Base-by-base conservation (phyloP, 1,139 yeast species). In the Pichiaceae sp. region DNA sequence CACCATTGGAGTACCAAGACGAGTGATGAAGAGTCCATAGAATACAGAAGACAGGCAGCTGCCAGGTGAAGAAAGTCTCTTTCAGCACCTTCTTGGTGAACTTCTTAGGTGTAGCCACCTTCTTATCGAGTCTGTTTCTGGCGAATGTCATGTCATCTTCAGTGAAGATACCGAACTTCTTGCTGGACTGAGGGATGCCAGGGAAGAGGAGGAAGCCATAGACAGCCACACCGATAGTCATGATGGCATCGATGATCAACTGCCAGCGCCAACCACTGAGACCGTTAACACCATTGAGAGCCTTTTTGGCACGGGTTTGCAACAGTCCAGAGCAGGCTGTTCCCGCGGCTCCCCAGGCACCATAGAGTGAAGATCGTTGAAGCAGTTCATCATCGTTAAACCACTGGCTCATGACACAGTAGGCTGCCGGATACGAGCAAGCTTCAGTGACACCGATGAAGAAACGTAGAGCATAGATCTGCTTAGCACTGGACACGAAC, bases 131-230 rank as follows among this genome's bases (percentile, higher is more conserved):
- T 56, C 86, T 70, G 35, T 62, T 64, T 47, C 83, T 67, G 8
- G 85, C 83, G 38, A 79, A 60, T 41, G 70, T 62, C 38, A 79
- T 75, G 43, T 81, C 91, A 35, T 78, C 83, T 52, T 79, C 85
- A 4, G 75, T 63, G 43, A 75, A 63, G 3, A 49, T 29, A 9
- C 43, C 44, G 34, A 48, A 47, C 25, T 35, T 30, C 19, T 71
- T 70, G 47, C 79, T 73, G 37, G 70, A 67, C 40, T 64, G 57
- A 16, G 91, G 91, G 26, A 82, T 77, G 33, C 86, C 89, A 2
- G 91, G 91, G 44, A 79, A 62, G 46, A 69, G 48, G 49, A 72
- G 70, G 47, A 76, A 66, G 0, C 87, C 89, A 42, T 75, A 56
- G 17, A 80, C 20, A 12, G 82, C 86, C 37, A 81, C 74, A 3